Evolutionary conservation across 2,329 filamentous ascomycete species (phyloP).

Genomic region (Sarocladium strictum): DNA sequence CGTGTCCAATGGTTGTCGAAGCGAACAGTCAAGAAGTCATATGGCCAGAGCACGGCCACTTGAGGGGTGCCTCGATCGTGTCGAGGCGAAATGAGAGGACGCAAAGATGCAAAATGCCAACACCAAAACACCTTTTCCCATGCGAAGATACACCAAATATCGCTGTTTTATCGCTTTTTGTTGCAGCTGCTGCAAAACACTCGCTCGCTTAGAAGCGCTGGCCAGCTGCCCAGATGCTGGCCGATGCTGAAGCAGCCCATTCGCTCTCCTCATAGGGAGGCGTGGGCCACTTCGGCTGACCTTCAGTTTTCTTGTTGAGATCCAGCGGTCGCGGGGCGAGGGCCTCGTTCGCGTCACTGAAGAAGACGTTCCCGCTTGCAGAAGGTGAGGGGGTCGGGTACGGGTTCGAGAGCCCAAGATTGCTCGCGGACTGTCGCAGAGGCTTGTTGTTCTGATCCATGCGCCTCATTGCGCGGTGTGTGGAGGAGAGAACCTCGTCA

Average conservation of each 20-base stretch:
- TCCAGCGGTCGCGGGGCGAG: slow-evolving; percentile 66
- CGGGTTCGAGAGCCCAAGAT: slow-evolving; percentile 52
- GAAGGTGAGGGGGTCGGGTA: slow-evolving; percentile 69
- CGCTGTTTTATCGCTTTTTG: slow-evolving; percentile 4
- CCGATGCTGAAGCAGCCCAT: slow-evolving; percentile 78
- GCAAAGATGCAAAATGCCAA: slow-evolving; percentile 12
- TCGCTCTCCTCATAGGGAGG: slow-evolving; percentile 92
- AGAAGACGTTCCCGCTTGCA: slow-evolving; percentile 74
- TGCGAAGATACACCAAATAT: slow-evolving; percentile 7
- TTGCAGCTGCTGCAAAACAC: neutral
- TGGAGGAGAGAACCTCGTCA: slow-evolving; percentile 78
- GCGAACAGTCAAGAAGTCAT: slow-evolving; percentile 35
- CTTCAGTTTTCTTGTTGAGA: slow-evolving; percentile 51
- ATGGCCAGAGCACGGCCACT: neutral
- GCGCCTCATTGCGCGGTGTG: slow-evolving; percentile 67
- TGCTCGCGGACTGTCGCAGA: slow-evolving; percentile 59
- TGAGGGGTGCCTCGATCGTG: neutral
- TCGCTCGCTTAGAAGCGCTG: slow-evolving; percentile 47
- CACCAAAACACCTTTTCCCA: slow-evolving; percentile 11
- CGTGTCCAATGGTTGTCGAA: slow-evolving; percentile 17
- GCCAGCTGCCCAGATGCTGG: slow-evolving; percentile 72
- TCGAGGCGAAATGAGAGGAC: slow-evolving; percentile 8
- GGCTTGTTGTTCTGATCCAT: slow-evolving; percentile 44
- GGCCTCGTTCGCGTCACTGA: slow-evolving; percentile 58
- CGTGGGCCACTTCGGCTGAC: slow-evolving; percentile 77